phyloP scores from a whole-genome alignment of 371 early-diverging fungal species.

The Rhizomucor pusillus region DNA sequence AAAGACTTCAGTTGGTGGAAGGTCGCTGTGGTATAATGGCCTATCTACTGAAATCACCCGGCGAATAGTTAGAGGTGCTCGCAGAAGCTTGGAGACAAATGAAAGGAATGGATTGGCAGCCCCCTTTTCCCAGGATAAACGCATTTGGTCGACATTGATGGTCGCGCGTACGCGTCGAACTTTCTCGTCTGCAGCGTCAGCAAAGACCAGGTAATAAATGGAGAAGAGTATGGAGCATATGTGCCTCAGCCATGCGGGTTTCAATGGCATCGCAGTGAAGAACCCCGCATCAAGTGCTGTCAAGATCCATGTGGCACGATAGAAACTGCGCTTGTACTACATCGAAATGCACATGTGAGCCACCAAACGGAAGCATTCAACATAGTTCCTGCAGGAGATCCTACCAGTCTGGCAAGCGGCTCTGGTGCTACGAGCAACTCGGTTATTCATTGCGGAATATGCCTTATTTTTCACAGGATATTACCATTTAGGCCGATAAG shows the following conservation, averaged over 20 bases:
- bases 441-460: not conserved
- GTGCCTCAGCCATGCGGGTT: slow-evolving; percentile 75
- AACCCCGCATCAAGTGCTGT: slow-evolving; percentile 95
- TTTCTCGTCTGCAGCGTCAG: slow-evolving; percentile 85
- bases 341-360: not conserved
- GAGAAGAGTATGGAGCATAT: slow-evolving; percentile 75
- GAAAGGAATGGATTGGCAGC: slow-evolving; percentile 68
- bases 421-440: slow-evolving; percentile 57
- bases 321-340: slow-evolving; percentile 90
- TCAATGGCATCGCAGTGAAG: slow-evolving; percentile 85
- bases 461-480: not conserved
- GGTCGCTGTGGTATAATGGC: slow-evolving; percentile 14
- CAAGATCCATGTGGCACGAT: slow-evolving; percentile 89
- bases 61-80: slow-evolving; percentile 55
- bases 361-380: too few relatives aligned
- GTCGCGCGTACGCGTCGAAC: slow-evolving; percentile 76
- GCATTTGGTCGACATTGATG: slow-evolving; percentile 85
- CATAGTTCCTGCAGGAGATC: slow-evolving; percentile 1
- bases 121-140: slow-evolving; percentile 87
- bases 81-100: slow-evolving; percentile 43
- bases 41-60: slow-evolving; percentile 56
- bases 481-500: slow-evolving; percentile 60
- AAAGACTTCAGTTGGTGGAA: slow-evolving; percentile 51
- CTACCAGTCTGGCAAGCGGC: slow-evolving; percentile 62
- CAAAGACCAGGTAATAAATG: slow-evolving; percentile 80